phyloP scores from a whole-genome alignment of 345 rosid genomes.

The Pugionium cornutum region DNA sequence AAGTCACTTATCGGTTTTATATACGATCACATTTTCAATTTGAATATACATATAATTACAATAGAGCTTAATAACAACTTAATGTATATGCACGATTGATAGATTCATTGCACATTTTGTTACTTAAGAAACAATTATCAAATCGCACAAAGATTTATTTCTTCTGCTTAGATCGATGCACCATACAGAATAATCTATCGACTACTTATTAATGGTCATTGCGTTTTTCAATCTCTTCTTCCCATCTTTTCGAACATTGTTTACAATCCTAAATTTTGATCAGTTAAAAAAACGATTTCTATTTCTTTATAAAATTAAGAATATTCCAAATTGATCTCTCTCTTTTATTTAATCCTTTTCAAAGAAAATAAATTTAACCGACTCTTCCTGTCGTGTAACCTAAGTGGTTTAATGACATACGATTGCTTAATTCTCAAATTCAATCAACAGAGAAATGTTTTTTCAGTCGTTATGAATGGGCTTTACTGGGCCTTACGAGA shows the following conservation, averaged over 20 bases:
- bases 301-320: no score
- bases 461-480: not conserved
- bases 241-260: constrained; percentile 40
- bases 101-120: constrained; percentile 28
- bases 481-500: not conserved
- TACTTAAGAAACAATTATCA: constrained; percentile 28
- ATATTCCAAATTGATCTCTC: constrained; percentile 27
- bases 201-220: no score
- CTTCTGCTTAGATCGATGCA: no score
- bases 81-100: constrained; percentile 24
- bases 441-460: not conserved
- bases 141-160: constrained; percentile 38
- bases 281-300: no score
- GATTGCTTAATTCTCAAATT: not conserved
- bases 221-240: constrained; percentile 32
- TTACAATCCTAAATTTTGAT: not conserved
- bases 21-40: no score
- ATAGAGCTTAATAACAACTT: no score
- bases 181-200: no score
- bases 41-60: no score
- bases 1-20: no score
- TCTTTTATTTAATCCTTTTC: not conserved
- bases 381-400: constrained; percentile 22
- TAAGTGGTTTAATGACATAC: not conserved
- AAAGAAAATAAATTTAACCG: constrained; percentile 15